Percentiles rank a stretch among this genome's conserved stretches.
Conservation (phyloP, 2,329 filamentous ascomycete species). For the Aureobasidium namibiae region DNA sequence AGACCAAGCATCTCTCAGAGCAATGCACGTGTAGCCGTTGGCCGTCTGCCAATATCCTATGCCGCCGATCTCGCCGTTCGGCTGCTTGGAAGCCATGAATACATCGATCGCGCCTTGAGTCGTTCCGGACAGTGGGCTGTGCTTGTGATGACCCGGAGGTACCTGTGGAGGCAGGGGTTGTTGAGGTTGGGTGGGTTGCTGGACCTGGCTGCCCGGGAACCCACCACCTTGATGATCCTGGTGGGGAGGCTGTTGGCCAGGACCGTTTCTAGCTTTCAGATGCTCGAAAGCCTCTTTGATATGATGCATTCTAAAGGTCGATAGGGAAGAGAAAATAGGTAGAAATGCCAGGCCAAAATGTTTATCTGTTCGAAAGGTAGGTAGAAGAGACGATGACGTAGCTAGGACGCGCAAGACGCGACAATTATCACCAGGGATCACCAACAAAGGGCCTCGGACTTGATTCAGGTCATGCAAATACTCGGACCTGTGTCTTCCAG, state of each 20-base stretch:
- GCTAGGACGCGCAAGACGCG: neutral
- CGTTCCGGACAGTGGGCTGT: neutral
- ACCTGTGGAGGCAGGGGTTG: neutral
- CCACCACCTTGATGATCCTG: neutral
- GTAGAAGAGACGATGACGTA: neutral
- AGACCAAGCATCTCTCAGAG: conserved; percentile 21
- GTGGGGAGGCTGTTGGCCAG: conserved; percentile 8
- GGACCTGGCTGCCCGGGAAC: conserved; percentile 1
- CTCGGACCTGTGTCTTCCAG: neutral
- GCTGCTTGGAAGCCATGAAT: conserved; percentile 18
- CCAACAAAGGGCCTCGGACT: neutral
- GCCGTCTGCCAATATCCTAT: conserved; percentile 25
- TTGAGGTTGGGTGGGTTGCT: conserved; percentile 1
- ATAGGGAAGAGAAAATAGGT: neutral
- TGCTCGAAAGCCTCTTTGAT: conserved; percentile 5
- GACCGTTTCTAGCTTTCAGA: neutral
- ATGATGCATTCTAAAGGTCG: neutral
- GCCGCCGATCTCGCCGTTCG: conserved; percentile 20
- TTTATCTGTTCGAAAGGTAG: neutral
- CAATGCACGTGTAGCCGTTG: conserved; percentile 24
- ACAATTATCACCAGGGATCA: neutral
- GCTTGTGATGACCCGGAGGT: neutral
- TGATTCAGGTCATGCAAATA: neutral
- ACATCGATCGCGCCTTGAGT: conserved; percentile 21
- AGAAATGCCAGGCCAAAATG: neutral